Conservation (phyloP, 1,284 basidiomycete species). For the Porogramme epimiltina region DNA sequence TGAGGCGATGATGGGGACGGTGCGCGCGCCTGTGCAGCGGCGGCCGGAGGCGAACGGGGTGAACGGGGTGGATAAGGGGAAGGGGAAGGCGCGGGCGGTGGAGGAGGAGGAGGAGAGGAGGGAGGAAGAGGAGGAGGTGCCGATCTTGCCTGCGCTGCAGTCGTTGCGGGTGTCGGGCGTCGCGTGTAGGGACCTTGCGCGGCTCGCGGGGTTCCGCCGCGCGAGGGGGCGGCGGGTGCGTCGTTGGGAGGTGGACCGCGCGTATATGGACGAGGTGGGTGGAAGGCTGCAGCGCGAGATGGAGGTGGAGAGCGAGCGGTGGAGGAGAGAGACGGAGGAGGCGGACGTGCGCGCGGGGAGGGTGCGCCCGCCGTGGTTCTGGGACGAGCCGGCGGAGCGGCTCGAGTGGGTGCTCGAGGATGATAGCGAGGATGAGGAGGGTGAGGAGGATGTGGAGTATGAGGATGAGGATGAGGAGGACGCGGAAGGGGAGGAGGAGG, state of each 20-base stretch:
- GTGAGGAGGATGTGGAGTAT: conserved; percentile 12
- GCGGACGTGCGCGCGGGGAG: conserved; percentile 4
- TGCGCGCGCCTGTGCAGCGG: not conserved
- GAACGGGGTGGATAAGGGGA: conserved; percentile 4
- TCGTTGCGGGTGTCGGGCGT: conserved; percentile 28
- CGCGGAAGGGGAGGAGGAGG: conserved; percentile 14
- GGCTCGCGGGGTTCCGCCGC: conserved; percentile 24
- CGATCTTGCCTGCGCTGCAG: conserved; percentile 29
- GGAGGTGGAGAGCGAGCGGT: conserved; percentile 8
- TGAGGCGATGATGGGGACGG: conserved; percentile 33
- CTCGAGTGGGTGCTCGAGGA: conserved; percentile 28
- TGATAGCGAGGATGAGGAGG: conserved; percentile 19
- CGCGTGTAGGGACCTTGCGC: conserved; percentile 14
- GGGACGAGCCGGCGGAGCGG: conserved; percentile 24
- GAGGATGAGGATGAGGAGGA: conserved; percentile 14
- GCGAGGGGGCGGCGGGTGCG: conserved; percentile 18
- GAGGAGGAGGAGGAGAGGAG: not conserved
- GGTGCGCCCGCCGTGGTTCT: conserved; percentile 19
- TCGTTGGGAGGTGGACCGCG: conserved; percentile 27
- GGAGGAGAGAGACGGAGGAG: conserved; percentile 3
- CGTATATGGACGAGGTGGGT: conserved; percentile 23
- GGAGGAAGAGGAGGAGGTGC: not conserved
- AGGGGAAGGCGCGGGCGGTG: conserved; percentile 7
- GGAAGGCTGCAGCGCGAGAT: conserved; percentile 21
- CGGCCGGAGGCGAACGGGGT: not conserved